Conservation (phyloP, 768 basidiomycete species). For the Leccinum arenicola region DNA sequence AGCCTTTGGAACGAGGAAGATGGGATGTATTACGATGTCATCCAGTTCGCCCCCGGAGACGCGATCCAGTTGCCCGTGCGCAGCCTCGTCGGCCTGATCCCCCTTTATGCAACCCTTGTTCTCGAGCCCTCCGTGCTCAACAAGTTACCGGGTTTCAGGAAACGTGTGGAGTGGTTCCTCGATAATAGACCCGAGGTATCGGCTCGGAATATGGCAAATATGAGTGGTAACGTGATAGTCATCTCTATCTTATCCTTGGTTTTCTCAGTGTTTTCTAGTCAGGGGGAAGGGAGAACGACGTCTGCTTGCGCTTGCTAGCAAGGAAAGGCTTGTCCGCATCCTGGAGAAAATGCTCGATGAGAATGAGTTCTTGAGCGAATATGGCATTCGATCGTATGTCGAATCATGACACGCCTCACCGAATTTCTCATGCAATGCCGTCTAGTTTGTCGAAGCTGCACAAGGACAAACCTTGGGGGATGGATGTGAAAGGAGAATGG, state of each 20-base stretch:
- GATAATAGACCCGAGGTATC: constrained; percentile 88
- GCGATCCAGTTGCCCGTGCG: constrained; percentile 91
- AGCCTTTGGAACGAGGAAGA: constrained; percentile 96
- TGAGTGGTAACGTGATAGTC: constrained; percentile 58
- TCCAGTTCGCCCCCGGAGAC: constrained; percentile 78
- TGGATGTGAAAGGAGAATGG: constrained; percentile 87
- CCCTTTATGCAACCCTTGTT: constrained; percentile 91
- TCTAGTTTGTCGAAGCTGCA: constrained; percentile 85
- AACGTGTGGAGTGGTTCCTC: constrained; percentile 98
- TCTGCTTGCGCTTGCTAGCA: constrained; percentile 85
- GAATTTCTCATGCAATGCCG: constrained; percentile 7
- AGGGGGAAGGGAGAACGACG: constrained; percentile 82
- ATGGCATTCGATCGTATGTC: constrained; percentile 92
- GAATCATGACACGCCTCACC: background rate
- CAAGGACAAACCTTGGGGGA: constrained; percentile 90
- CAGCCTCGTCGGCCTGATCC: constrained; percentile 96
- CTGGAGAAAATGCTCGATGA: constrained; percentile 97
- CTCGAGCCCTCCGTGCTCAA: constrained; percentile 88
- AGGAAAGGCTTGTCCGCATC: constrained; percentile 85
- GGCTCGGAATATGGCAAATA: constrained; percentile 92
- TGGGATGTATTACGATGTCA: constrained; percentile 98
- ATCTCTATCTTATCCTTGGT: background rate
- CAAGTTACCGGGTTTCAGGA: constrained; percentile 96
- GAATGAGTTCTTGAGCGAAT: constrained; percentile 92
- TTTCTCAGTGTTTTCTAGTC: constrained; percentile 20